A percentile compares a stretch with the other conserved stretches of the same genome.
Evolutionary conservation across 495 filamentous ascomycete genomes (phyloP).

Genomic region (Corynascus novoguineensis): DNA sequence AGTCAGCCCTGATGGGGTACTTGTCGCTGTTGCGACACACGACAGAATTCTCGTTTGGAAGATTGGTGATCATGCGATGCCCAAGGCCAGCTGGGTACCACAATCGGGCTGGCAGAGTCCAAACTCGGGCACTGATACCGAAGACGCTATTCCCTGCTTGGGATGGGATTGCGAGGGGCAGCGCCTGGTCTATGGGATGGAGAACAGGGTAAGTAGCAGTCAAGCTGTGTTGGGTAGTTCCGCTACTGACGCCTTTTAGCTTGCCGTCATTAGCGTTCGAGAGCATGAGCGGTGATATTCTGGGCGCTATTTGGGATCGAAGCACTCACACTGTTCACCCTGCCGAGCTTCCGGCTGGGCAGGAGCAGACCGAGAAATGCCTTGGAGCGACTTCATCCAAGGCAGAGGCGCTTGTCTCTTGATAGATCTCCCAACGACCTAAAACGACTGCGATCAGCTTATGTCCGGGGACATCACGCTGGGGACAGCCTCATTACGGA

Average conservation of each 20-base stretch:
- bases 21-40: constrained; percentile 62
- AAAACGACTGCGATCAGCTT: background rate
- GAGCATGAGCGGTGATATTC: constrained; percentile 15
- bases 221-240: background rate
- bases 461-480: background rate
- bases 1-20: constrained; percentile 68
- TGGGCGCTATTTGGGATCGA: background rate
- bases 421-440: too few relatives aligned
- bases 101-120: constrained; percentile 49
- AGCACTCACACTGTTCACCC: background rate
- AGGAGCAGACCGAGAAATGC: background rate
- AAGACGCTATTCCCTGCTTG: constrained; percentile 52
- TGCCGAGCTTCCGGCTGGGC: background rate
- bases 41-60: constrained; percentile 68
- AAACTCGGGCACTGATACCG: constrained; percentile 38
- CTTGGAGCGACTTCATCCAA: too few relatives aligned
- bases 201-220: constrained; percentile 23
- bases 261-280: constrained; percentile 44
- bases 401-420: background rate
- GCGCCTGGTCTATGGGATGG: constrained; percentile 61
- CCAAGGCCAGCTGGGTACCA: constrained; percentile 55
- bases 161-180: constrained; percentile 74
- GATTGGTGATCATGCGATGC: constrained; percentile 56
- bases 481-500: background rate
- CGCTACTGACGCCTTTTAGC: background rate